Base-by-base conservation (phyloP, 306 rosid species). In the Boehmeria nivea region DNA sequence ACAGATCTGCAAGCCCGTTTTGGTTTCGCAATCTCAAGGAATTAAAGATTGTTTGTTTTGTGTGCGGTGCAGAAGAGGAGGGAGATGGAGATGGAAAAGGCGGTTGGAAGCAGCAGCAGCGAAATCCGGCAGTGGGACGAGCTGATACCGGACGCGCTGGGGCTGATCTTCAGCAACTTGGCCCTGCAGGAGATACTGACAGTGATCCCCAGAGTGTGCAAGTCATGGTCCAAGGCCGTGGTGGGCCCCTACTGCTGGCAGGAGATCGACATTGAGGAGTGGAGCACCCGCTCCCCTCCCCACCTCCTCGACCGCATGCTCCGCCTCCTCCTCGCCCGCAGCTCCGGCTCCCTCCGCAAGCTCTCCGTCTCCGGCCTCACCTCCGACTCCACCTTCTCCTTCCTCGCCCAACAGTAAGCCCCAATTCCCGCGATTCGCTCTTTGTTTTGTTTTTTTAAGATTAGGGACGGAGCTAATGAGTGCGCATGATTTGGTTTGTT, bases 171-270 rank as follows among this genome's bases (percentile, higher is more conserved):
- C 84, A 66, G 70, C 47, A 76, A 93, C 42, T 81, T 93, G 6
- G 64, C 88, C 51, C 90, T 88, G 21, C 81, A 81, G 44, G 99
- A 85, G 53, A 79, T 59, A 47, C 82, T 88, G 22, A 83, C 90
- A 0, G 90, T 85, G 63, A 78, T 93, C 64, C 99, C 99, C 3
- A 65, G 84, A 78, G 96, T 88, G 18, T 93, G 96, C 63, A 88
- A 88, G 64, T 83, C 95, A 44, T 93, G 99, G 99, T 63, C 72
- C 68, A 83, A 69, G 69, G 94, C 84, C n/a, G 94, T 85, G 3
- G 48, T 53, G 17, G 96, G 85, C 37, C 99, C 99, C 51, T 85
- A 76, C 46, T 93, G 96, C 66, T 93, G 99, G 99, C 99, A 93
- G 71, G 90, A 88, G 83, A 83, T 93, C 20, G 88, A 93, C 64